These are phyloP conservation scores for Cryphonectria carpinicola DNA, from an alignment of 2,329 filamentous ascomycete species.

Conservation along the genomic window DNA sequence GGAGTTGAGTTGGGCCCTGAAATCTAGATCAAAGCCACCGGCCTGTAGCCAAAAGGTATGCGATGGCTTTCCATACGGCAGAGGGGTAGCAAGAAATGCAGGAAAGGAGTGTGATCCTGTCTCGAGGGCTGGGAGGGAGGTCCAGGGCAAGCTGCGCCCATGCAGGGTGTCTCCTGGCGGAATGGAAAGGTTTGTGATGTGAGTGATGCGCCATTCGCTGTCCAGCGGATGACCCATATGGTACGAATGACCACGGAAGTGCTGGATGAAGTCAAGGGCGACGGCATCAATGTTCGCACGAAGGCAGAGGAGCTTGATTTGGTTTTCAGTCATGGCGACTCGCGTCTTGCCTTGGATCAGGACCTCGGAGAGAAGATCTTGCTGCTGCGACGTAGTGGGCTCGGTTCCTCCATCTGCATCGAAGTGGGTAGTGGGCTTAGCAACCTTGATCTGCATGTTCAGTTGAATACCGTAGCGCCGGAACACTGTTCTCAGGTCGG, in stretches of 20 bases:
- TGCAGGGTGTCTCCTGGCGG: background rate
- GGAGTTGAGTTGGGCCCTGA: background rate
- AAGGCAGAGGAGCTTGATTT: background rate
- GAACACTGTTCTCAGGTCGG: background rate
- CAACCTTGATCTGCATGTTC: background rate
- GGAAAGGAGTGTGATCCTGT: background rate
- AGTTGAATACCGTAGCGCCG: background rate
- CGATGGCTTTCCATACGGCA: background rate
- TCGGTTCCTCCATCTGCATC: background rate
- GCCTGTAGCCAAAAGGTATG: background rate
- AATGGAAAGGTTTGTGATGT: too few species aligned
- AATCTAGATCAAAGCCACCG: background rate
- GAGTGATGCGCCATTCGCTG: too few species aligned
- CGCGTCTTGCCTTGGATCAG: background rate
- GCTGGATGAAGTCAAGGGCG: background rate
- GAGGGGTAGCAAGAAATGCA: background rate
- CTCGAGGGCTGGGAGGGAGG: background rate
- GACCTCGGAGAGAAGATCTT: background rate
- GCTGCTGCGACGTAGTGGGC: background rate
- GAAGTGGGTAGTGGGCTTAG: background rate
- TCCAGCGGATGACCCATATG: too few species aligned
- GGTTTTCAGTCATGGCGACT: background rate
- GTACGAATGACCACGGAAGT: background rate
- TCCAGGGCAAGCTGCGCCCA: background rate
- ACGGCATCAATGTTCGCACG: background rate